Conservation (phyloP, 306 rosid species). For the Macrotyloma uniflorum region DNA sequence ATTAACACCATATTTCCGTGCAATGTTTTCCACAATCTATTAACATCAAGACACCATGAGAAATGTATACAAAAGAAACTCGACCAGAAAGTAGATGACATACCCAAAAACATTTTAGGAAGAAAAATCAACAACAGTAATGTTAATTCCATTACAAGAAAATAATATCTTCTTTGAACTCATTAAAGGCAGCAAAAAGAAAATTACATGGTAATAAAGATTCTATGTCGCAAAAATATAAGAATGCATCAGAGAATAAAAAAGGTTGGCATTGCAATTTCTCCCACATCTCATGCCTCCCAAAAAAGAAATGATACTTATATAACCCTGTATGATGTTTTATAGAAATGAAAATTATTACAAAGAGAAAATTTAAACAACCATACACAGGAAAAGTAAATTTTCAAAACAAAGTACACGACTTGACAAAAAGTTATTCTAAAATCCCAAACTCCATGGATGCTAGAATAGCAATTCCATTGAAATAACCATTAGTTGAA, state of each 20-base stretch:
- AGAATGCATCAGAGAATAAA: neutral
- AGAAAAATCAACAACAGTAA: conserved; percentile 4
- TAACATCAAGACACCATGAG: conserved; percentile 21
- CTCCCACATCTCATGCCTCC: conserved; percentile 13
- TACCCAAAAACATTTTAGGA: conserved; percentile 27
- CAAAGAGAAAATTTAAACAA: conserved; percentile 7
- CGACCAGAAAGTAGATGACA: conserved; percentile 6
- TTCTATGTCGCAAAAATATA: conserved; percentile 1
- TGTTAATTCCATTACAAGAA: conserved; percentile 6
- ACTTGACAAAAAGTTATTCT: neutral
- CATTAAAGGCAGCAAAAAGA: neutral
- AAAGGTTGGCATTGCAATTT: neutral
- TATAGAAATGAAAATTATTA: neutral
- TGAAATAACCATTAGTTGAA: conserved; percentile 20
- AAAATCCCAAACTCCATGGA: neutral
- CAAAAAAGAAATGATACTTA: conserved; percentile 2
- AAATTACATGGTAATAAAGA: neutral
- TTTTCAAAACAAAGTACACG: conserved; percentile 6
- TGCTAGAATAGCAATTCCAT: neutral
- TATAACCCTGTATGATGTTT: neutral
- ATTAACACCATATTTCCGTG: conserved; percentile 79
- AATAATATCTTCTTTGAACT: neutral
- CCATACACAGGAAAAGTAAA: neutral
- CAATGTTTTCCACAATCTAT: conserved; percentile 83
- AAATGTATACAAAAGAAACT: conserved; percentile 6